Evolutionary conservation across 2,329 filamentous ascomycete species (phyloP).

Genomic region (Verticillium tricorpus): DNA sequence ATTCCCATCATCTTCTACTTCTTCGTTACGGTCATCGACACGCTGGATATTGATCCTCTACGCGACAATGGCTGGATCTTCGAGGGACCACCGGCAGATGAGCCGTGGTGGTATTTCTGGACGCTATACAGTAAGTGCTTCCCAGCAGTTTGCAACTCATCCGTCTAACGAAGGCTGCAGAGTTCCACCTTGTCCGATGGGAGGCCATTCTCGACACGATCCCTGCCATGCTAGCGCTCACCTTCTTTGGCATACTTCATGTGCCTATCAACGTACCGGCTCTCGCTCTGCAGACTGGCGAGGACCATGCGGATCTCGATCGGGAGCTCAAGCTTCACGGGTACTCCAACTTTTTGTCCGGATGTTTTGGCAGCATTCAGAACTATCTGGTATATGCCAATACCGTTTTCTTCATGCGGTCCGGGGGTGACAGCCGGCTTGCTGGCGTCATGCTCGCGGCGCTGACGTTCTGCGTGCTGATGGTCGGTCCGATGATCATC

Average conservation of each 20-base stretch:
- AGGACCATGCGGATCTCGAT: slow-evolving; percentile 89
- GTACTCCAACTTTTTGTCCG: slow-evolving; percentile 87
- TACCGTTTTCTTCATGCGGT: slow-evolving; percentile 92
- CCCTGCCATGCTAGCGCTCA: slow-evolving; percentile 93
- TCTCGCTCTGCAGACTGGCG: slow-evolving; percentile 80
- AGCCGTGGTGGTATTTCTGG: slow-evolving; percentile 98
- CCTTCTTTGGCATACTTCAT: slow-evolving; percentile 95
- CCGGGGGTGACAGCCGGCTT: slow-evolving; percentile 80
- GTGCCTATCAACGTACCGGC: slow-evolving; percentile 98
- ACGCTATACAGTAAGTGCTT: slow-evolving; percentile 75
- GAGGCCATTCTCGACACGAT: slow-evolving; percentile 76
- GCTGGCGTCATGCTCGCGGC: slow-evolving; percentile 81
- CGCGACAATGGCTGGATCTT: slow-evolving; percentile 86
- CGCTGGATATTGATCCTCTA: slow-evolving; percentile 61
- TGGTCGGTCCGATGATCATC: slow-evolving; percentile 81
- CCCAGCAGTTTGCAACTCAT: neutral
- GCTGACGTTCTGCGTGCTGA: slow-evolving; percentile 75
- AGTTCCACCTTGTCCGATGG: slow-evolving; percentile 79
- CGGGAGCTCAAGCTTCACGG: slow-evolving; percentile 90
- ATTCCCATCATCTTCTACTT: slow-evolving; percentile 77
- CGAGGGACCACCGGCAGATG: slow-evolving; percentile 72
- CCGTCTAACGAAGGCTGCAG: slow-evolving; percentile 33
- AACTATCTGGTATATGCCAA: slow-evolving; percentile 99
- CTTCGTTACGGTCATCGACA: slow-evolving; percentile 65
- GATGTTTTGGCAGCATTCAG: slow-evolving; percentile 80